Base-by-base conservation (phyloP, 2,329 filamentous ascomycete genomes). In the Ceratocystis albifundus region DNA sequence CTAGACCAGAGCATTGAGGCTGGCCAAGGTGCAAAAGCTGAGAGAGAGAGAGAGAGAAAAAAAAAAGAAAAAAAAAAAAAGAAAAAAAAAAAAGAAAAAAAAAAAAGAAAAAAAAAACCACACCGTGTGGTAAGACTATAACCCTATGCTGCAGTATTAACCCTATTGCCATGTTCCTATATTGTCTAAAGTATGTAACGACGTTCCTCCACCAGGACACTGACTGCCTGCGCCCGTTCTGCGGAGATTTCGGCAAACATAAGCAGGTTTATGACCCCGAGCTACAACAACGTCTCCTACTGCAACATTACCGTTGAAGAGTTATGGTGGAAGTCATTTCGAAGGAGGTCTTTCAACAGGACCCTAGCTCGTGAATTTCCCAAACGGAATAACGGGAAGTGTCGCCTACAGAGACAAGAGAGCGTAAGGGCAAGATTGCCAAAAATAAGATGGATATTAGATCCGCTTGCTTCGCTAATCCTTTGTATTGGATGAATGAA, bases 371-470 rank as follows among this genome's bases (percentile, higher is more conserved):
- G 20, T 59, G 7, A 32, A 25, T 4, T 20, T 25, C 4, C 8
- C 28, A 25, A 17, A 8, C 28, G 53, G 28, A 30, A n/a, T 8
- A 28, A 5, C 28, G 53, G 53, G 6, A 59, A 12, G 17, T 17
- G 17, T 59, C 53, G 53, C 53, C 53, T 59, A 59, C 7, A 59
- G 4, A 20, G 3, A n/a, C 53, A 17, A 36, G 22, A 59, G 7
- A 25, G 36, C 36, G 36, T 36, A 36, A 59, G 53, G 15, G 4
- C 22, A 22, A 15, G 53, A 59, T 59, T 25, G 25, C 53, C 53
- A 32, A 59, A 32, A 59, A 59, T 28, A 55, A 55, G 25, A 53
- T 53, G 48, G 48, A 25, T 53, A 25, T 53, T 36, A 15, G 53
- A 59, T 59, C 28, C 5, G 28, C 15, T 7, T n/a, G 25, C 2